Conservation (phyloP, 2,329 filamentous ascomycete genomes). For the Alternaria incomplexa region DNA sequence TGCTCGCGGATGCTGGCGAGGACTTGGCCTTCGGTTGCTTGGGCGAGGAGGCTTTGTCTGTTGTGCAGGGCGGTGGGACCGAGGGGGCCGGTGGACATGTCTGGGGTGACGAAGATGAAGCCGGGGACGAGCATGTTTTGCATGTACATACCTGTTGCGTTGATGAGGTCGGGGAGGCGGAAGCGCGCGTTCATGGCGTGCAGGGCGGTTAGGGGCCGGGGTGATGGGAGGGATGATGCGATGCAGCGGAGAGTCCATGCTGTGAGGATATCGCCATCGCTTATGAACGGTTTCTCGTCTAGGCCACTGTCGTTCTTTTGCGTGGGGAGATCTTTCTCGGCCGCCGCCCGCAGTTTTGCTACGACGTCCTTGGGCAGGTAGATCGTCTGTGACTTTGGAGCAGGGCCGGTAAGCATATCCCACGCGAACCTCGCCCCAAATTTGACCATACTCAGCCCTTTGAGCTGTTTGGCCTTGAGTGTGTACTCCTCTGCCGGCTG, state of each 20-base stretch:
- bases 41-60: conserved; percentile 15
- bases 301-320: not conserved
- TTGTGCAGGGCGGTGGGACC: conserved; percentile 23
- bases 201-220: conserved; percentile 45
- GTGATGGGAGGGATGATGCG: conserved; percentile 29
- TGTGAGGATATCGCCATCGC: conserved; percentile 34
- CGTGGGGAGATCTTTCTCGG: conserved; percentile 34
- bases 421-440: conserved; percentile 16
- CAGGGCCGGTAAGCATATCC: conserved; percentile 10
- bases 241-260: conserved; percentile 31
- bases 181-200: conserved; percentile 52
- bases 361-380: conserved; percentile 44
- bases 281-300: conserved; percentile 22
- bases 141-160: conserved; percentile 25
- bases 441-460: conserved; percentile 15
- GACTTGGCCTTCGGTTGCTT: conserved; percentile 26
- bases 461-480: conserved; percentile 18
- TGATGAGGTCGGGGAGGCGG: conserved; percentile 23
- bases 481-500: conserved; percentile 19
- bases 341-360: conserved; percentile 27
- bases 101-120: conserved; percentile 15
- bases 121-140: conserved; percentile 20
- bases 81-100: conserved; percentile 14
- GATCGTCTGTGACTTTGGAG: conserved; percentile 45
- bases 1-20: conserved; percentile 27